These are phyloP conservation scores for Drechslerella dactyloides DNA, from an alignment of 2,329 filamentous ascomycete species.

Conservation along the genomic window DNA sequence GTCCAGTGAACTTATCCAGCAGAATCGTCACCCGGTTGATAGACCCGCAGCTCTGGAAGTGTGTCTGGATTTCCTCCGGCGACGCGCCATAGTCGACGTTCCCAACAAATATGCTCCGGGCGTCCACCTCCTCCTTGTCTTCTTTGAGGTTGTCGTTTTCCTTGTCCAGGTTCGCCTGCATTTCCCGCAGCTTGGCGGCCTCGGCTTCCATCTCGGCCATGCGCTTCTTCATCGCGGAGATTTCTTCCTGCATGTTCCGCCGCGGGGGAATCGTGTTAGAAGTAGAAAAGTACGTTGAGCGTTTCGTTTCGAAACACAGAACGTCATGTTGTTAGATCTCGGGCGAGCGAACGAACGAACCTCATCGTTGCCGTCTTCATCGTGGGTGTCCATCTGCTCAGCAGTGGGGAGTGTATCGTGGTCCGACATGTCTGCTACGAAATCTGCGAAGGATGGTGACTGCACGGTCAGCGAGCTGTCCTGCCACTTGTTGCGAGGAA, in stretches of 20 bases:
- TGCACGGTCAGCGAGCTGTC: slow-evolving; percentile 12
- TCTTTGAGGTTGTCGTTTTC: slow-evolving; percentile 82
- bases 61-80: slow-evolving; percentile 96
- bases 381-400: slow-evolving; percentile 51
- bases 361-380: slow-evolving; percentile 46
- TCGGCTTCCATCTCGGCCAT: slow-evolving; percentile 92
- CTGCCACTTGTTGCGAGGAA: background rate
- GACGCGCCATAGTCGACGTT: slow-evolving; percentile 98
- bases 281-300: too few relatives aligned
- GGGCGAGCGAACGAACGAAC: slow-evolving; percentile 15
- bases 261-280: background rate
- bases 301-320: background rate
- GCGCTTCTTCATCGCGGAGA: slow-evolving; percentile 82
- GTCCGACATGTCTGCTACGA: slow-evolving; percentile 30
- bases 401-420: slow-evolving; percentile 47
- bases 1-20: slow-evolving; percentile 96
- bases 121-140: slow-evolving; percentile 94
- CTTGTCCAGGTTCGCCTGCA: slow-evolving; percentile 85
- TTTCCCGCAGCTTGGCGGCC: slow-evolving; percentile 82
- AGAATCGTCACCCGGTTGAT: slow-evolving; percentile 98
- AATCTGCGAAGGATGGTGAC: background rate
- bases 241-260: slow-evolving; percentile 68
- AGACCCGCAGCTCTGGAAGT: slow-evolving; percentile 94
- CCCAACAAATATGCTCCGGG: slow-evolving; percentile 94
- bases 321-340: background rate